These are phyloP conservation scores for Kuraishia ogatae DNA, from an alignment of 805 yeast genomes.

Conservation along the genomic window DNA sequence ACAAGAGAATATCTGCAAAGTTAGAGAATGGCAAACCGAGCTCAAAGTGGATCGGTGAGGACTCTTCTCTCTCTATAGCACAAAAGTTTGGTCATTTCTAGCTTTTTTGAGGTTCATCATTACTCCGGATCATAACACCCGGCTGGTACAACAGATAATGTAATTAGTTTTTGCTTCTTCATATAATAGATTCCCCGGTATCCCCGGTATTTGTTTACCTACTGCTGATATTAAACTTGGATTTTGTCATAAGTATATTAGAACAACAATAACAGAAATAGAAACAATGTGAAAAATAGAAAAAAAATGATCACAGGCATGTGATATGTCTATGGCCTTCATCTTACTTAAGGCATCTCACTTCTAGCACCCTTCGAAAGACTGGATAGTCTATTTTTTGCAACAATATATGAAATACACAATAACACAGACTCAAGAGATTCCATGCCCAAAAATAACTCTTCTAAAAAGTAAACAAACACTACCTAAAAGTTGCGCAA, in stretches of 20 bases:
- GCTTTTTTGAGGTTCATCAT: neutral
- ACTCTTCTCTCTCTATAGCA: neutral
- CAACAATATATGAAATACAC: neutral
- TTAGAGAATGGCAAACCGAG: conserved; percentile 16
- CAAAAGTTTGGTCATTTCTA: conserved; percentile 2
- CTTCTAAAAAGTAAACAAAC: neutral
- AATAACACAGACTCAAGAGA: neutral
- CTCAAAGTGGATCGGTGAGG: neutral
- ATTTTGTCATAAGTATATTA: neutral
- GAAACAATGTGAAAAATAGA: no score
- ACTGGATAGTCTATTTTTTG: no score
- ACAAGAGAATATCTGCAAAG: conserved; percentile 49
- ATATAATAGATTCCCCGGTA: neutral
- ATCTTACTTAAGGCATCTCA: no score
- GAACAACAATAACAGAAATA: neutral
- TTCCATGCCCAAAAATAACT: neutral
- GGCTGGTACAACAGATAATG: neutral
- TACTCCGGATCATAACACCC: neutral
- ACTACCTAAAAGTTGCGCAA: neutral
- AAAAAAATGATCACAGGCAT: no score
- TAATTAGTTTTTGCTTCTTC: neutral
- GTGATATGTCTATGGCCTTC: no score
- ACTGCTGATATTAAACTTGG: neutral
- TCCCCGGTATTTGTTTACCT: neutral
- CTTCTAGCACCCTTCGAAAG: neutral